Conservation (phyloP, 257 asterid genomes). For the Parsonsia alboflavescens region DNA sequence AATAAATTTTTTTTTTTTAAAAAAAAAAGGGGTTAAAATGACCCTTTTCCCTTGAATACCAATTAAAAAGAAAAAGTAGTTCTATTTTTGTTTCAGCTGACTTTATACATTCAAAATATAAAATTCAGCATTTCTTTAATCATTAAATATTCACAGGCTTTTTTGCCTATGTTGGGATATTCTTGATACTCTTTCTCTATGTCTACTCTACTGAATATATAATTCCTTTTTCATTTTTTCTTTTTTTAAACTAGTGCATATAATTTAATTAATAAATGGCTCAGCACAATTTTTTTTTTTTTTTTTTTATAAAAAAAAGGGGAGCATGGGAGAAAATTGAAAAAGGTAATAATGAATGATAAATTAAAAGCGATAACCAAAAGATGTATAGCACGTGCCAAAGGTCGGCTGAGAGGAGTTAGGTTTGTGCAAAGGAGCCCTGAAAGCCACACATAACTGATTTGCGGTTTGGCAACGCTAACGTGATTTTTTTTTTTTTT, state of each 20-base stretch:
- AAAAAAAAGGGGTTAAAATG: no score
- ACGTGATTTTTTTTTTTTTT: constrained; percentile 9
- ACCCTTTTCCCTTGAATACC: no score
- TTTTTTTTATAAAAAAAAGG: not conserved
- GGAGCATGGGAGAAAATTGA: no score
- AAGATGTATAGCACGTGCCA: constrained; percentile 35
- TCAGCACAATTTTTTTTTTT: no score
- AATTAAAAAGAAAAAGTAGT: no score
- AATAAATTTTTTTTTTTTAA: no score
- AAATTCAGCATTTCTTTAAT: not conserved
- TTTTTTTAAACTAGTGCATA: not conserved
- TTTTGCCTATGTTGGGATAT: not conserved
- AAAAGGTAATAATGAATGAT: not conserved
- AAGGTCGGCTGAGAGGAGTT: constrained; percentile 29
- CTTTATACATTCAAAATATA: not conserved
- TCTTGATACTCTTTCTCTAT: not conserved
- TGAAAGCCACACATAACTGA: constrained; percentile 64
- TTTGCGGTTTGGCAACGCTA: constrained; percentile 38
- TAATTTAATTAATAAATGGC: not conserved
- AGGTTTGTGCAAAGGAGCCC: constrained; percentile 29
- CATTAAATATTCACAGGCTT: not conserved
- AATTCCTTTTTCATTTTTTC: no score
- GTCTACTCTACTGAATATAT: not conserved
- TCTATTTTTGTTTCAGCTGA: no score
- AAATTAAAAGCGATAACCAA: not conserved